phyloP scores from a whole-genome alignment of 2,329 filamentous ascomycete species.

The Onygena corvina region DNA sequence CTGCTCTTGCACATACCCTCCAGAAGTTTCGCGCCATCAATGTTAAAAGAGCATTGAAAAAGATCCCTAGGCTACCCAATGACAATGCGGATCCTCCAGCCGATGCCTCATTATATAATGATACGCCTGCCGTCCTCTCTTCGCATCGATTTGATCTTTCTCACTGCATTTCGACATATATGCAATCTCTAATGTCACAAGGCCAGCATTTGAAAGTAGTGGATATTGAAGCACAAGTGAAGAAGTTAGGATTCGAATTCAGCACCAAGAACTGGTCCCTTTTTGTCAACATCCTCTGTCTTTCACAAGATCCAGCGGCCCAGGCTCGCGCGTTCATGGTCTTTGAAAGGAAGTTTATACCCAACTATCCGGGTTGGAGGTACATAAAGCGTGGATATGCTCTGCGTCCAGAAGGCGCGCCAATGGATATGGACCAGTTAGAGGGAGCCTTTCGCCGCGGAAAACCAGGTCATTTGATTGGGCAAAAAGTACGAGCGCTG shows the following conservation, averaged over 20 bases:
- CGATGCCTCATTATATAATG: background rate
- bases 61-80: background rate
- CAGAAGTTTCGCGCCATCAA: slow-evolving; percentile 28
- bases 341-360: slow-evolving; percentile 69
- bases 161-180: slow-evolving; percentile 40
- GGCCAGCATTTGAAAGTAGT: slow-evolving; percentile 44
- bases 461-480: slow-evolving; percentile 21
- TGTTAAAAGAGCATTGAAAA: slow-evolving; percentile 1
- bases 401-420: slow-evolving; percentile 22
- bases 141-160: slow-evolving; percentile 40
- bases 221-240: slow-evolving; percentile 44
- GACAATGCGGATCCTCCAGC: background rate
- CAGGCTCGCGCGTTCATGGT: slow-evolving; percentile 50
- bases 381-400: slow-evolving; percentile 26
- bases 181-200: slow-evolving; percentile 41
- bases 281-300: slow-evolving; percentile 56
- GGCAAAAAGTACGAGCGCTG: slow-evolving; percentile 23
- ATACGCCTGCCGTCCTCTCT: slow-evolving; percentile 21
- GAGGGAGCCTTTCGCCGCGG: slow-evolving; percentile 19
- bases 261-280: slow-evolving; percentile 72
- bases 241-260: slow-evolving; percentile 56
- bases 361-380: slow-evolving; percentile 63
- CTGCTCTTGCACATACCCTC: slow-evolving; percentile 45
- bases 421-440: slow-evolving; percentile 24
- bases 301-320: slow-evolving; percentile 46